These are phyloP conservation scores for Xylaria curta DNA, from an alignment of 495 filamentous ascomycete species.

Conservation along the genomic window DNA sequence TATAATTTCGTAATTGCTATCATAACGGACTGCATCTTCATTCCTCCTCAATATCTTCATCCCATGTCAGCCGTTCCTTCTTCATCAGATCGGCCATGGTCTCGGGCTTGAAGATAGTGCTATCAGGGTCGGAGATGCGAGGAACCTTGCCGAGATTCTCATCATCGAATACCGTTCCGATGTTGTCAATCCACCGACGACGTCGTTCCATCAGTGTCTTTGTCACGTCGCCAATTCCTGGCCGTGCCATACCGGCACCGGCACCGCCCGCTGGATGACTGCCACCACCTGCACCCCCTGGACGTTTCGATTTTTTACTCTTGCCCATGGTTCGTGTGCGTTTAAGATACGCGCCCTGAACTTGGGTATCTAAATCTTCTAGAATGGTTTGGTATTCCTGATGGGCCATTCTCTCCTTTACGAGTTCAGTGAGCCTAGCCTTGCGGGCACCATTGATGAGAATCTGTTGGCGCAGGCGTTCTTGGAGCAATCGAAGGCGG, in stretches of 20 bases:
- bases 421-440: slow-evolving; percentile 79
- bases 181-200: slow-evolving; percentile 83
- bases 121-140: slow-evolving; percentile 46
- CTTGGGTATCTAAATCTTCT: slow-evolving; percentile 94
- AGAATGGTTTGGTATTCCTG: slow-evolving; percentile 97
- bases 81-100: slow-evolving; percentile 62
- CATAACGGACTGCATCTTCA: not conserved
- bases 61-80: slow-evolving; percentile 76
- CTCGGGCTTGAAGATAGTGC: slow-evolving; percentile 67
- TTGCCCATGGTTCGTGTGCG: slow-evolving; percentile 87
- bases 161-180: slow-evolving; percentile 84
- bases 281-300: slow-evolving; percentile 64
- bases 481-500: slow-evolving; percentile 83
- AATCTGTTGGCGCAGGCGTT: slow-evolving; percentile 77
- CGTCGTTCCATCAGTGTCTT: slow-evolving; percentile 88
- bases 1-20: not conserved
- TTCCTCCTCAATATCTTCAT: slow-evolving; percentile 71
- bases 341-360: slow-evolving; percentile 94
- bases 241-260: slow-evolving; percentile 65
- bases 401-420: slow-evolving; percentile 88
- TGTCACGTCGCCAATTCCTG: slow-evolving; percentile 90
- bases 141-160: slow-evolving; percentile 61
- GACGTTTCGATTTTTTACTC: slow-evolving; percentile 89
- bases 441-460: slow-evolving; percentile 91
- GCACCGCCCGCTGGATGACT: slow-evolving; percentile 53